phyloP scores from a whole-genome alignment of 805 yeast genomes.

The Zygotorulaspora danielsina region DNA sequence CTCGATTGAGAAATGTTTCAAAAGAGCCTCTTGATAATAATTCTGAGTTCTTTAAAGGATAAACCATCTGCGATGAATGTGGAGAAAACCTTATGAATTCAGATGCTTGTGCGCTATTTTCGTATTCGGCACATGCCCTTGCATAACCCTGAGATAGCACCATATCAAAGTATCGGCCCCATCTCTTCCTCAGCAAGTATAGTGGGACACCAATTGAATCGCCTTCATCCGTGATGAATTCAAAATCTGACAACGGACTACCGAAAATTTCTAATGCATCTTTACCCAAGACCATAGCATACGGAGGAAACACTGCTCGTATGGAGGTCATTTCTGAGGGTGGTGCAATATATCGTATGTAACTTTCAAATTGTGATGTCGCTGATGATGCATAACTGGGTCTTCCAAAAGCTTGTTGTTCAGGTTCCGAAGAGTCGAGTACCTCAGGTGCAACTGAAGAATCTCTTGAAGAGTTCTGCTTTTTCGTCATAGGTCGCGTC shows the following conservation, averaged over 20 bases:
- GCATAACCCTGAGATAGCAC: slow-evolving; percentile 62
- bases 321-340: slow-evolving; percentile 61
- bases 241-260: slow-evolving; percentile 62
- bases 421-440: neutral
- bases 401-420: slow-evolving; percentile 8
- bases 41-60: slow-evolving; percentile 14
- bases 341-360: slow-evolving; percentile 73
- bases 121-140: slow-evolving; percentile 41
- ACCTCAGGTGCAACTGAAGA: slow-evolving; percentile 5
- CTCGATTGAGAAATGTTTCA: slow-evolving; percentile 12
- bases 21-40: slow-evolving; percentile 18
- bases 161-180: slow-evolving; percentile 71
- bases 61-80: slow-evolving; percentile 10
- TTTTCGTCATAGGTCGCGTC: neutral
- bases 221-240: slow-evolving; percentile 66
- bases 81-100: slow-evolving; percentile 19
- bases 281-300: slow-evolving; percentile 73
- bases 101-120: slow-evolving; percentile 18
- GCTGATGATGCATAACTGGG: slow-evolving; percentile 16
- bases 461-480: neutral
- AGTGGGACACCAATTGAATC: slow-evolving; percentile 61
- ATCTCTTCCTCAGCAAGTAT: slow-evolving; percentile 59
- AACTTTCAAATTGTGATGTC: slow-evolving; percentile 51
- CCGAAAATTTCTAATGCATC: slow-evolving; percentile 68
- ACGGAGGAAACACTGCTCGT: slow-evolving; percentile 67